phyloP scores from a whole-genome alignment of 2,329 filamentous ascomycete species.

The Aspergillus tubingensis region DNA sequence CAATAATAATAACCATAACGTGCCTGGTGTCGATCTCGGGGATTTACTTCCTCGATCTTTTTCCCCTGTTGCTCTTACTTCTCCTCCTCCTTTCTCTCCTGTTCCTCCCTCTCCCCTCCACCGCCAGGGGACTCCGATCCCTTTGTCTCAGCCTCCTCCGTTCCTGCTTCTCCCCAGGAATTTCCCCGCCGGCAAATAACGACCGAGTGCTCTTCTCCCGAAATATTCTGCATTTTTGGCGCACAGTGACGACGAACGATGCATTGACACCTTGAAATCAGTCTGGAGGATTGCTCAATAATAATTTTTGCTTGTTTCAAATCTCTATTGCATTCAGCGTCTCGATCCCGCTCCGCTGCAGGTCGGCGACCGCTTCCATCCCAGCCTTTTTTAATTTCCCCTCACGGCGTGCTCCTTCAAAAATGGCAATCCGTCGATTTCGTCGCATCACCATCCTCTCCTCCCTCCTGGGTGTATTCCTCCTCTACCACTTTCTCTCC shows the following conservation, averaged over 20 bases:
- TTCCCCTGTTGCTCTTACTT: not conserved
- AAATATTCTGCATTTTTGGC: not conserved
- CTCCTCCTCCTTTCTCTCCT: not conserved
- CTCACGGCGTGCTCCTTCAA: constrained; percentile 2
- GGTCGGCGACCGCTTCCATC: constrained; percentile 4
- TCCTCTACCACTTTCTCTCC: constrained; percentile 61
- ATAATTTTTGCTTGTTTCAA: constrained; percentile 3
- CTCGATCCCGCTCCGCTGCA: constrained; percentile 2
- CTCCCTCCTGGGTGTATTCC: constrained; percentile 57
- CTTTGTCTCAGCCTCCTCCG: constrained; percentile 1
- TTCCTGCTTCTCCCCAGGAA: constrained; percentile 1
- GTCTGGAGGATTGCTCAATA: constrained; percentile 14
- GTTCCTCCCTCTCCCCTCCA: not conserved
- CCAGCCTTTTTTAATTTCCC: not conserved
- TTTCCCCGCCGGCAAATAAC: not conserved
- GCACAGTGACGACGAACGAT: constrained; percentile 10
- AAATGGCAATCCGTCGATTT: constrained; percentile 23
- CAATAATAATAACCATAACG: not conserved
- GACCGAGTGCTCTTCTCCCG: not conserved
- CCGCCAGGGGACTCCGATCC: not conserved
- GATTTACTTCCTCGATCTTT: constrained; percentile 3
- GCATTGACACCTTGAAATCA: constrained; percentile 4
- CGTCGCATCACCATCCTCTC: constrained; percentile 50
- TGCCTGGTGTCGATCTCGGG: constrained; percentile 11
- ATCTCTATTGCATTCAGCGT: not conserved